phyloP scores from a whole-genome alignment of 2,329 filamentous ascomycete species.

The Botrytis hyacinthi region DNA sequence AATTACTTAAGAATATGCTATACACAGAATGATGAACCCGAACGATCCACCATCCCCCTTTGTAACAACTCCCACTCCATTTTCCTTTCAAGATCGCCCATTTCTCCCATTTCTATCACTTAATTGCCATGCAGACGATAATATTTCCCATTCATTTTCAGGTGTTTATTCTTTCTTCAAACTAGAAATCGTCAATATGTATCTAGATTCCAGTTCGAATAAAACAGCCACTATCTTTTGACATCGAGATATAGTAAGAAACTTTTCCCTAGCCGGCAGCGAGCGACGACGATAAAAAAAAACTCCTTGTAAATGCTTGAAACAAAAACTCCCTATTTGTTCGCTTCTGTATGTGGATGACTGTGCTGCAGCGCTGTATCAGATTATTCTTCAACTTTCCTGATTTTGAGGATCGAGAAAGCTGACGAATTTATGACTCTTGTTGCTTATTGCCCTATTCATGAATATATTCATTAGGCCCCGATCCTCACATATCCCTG shows the following conservation, averaged over 20 bases:
- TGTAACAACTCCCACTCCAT: slow-evolving; percentile 1
- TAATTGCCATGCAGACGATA: background rate
- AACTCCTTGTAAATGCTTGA: slow-evolving; percentile 17
- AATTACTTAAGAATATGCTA: slow-evolving; percentile 9
- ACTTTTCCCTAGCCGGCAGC: background rate
- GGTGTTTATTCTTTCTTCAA: background rate
- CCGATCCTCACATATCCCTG: slow-evolving; percentile 35
- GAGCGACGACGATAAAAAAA: background rate
- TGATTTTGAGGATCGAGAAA: background rate
- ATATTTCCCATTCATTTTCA: background rate
- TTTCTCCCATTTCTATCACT: background rate
- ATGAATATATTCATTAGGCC: slow-evolving; percentile 23
- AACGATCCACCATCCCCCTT: background rate
- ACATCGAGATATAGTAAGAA: background rate
- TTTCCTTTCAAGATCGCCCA: background rate
- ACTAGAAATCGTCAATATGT: background rate
- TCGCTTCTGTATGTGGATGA: background rate
- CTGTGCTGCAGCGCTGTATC: background rate
- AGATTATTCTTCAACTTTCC: background rate
- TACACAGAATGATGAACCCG: background rate
- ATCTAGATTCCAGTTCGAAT: background rate
- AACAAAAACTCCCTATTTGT: background rate
- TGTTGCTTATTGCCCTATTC: background rate
- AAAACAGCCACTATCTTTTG: background rate
- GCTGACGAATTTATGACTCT: background rate